Conservation (phyloP, 306 rosid genomes). For the Benincasa hispida region DNA sequence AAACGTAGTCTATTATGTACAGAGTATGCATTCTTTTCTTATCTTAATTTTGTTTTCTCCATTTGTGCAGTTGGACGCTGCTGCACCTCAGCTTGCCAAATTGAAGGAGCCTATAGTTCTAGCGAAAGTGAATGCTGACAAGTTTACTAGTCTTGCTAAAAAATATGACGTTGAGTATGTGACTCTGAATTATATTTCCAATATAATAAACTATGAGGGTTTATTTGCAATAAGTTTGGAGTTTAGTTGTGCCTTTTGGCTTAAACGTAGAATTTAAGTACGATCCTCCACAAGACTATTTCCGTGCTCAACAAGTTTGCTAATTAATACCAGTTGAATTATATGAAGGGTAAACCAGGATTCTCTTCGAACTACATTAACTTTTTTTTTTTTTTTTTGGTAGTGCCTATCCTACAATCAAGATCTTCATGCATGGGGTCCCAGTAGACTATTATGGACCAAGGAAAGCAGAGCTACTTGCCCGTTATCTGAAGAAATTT, state of each 20-base stretch:
- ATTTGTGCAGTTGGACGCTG: conserved; percentile 70
- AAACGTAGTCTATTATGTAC: background rate
- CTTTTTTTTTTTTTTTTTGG: conserved; percentile 8
- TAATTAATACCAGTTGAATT: background rate
- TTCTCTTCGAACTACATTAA: background rate
- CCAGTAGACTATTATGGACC: conserved; percentile 78
- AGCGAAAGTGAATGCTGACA: conserved; percentile 84
- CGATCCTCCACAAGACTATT: background rate
- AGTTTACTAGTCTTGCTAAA: conserved; percentile 45
- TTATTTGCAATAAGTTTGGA: background rate
- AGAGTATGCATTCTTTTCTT: background rate
- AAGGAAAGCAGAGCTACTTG: conserved; percentile 76
- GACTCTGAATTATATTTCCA: background rate
- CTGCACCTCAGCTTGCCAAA: conserved; percentile 68
- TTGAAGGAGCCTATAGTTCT: conserved; percentile 65
- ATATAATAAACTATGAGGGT: background rate
- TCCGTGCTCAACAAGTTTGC: background rate
- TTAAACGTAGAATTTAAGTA: background rate
- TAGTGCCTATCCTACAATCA: conserved; percentile 72
- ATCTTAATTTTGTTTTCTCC: background rate
- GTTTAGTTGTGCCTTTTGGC: conserved; percentile 3
- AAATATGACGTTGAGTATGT: conserved; percentile 70
- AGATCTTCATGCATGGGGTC: conserved; percentile 64
- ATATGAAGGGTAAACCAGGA: background rate
- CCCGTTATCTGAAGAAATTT: conserved; percentile 73